These are phyloP conservation scores for Suhomyces bolitotheri DNA, from an alignment of 1,139 yeast genomes.

Conservation along the genomic window DNA sequence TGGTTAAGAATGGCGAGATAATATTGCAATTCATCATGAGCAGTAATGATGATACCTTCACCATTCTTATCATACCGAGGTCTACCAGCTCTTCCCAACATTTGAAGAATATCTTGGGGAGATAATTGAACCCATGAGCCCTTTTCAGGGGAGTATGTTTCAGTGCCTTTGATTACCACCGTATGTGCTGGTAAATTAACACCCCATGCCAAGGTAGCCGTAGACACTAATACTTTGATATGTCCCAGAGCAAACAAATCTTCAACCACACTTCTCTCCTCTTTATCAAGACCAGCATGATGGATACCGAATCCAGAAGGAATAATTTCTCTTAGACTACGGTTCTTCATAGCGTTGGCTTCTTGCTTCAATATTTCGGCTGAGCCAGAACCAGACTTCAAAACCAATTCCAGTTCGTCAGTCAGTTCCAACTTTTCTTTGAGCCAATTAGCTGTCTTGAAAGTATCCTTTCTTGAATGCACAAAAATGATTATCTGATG, in stretches of 20 bases:
- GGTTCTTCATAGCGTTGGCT: constrained; percentile 54
- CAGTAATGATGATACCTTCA: constrained; percentile 90
- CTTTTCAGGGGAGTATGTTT: constrained; percentile 85
- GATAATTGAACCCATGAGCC: constrained; percentile 88
- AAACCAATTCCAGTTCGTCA: constrained; percentile 48
- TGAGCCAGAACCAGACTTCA: constrained; percentile 59
- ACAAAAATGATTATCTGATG: constrained; percentile 88
- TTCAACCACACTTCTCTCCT: constrained; percentile 78
- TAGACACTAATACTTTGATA: constrained; percentile 78
- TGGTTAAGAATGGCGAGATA: constrained; percentile 87
- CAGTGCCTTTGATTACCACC: constrained; percentile 93
- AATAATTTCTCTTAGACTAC: constrained; percentile 59
- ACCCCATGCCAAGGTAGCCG: constrained; percentile 99
- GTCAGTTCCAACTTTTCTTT: constrained; percentile 61
- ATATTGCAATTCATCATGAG: constrained; percentile 82
- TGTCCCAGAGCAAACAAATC: constrained; percentile 88
- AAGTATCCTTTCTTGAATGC: constrained; percentile 91
- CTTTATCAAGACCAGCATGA: constrained; percentile 84
- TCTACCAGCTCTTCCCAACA: constrained; percentile 97
- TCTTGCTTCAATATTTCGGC: constrained; percentile 63
- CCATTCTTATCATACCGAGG: constrained; percentile 92
- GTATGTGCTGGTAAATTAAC: constrained; percentile 97
- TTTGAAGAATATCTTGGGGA: constrained; percentile 92
- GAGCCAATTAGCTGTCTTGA: constrained; percentile 76
- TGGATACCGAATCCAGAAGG: constrained; percentile 85